Percentiles rank a stretch among this genome's conserved stretches.
These are phyloP conservation scores for Larix kaempferi DNA, from an alignment of 75 land plant species.

Conservation along the genomic window DNA sequence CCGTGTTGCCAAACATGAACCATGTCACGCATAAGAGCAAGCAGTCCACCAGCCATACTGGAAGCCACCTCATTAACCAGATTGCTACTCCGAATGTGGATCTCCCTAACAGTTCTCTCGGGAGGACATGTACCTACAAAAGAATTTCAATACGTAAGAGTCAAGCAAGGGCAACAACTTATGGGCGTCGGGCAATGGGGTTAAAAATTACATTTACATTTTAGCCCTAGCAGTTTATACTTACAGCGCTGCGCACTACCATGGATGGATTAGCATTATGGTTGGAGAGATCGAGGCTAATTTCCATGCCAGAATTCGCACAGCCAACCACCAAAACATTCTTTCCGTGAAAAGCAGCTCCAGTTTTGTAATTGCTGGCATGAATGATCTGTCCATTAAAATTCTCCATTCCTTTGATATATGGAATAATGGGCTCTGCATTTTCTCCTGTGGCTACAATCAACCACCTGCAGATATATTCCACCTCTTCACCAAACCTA, in stretches of 20 bases:
- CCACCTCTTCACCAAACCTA: background rate
- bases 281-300: slow-evolving; percentile 73
- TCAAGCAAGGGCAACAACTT: too few species aligned
- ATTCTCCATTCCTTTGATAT: slow-evolving; percentile 36
- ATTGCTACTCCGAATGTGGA: slow-evolving; percentile 64
- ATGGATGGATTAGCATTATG: slow-evolving; percentile 58
- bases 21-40: slow-evolving; percentile 41
- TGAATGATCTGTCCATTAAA: slow-evolving; percentile 61
- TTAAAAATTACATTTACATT: too few species aligned
- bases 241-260: slow-evolving; percentile 66
- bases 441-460: slow-evolving; percentile 92
- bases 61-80: slow-evolving; percentile 54
- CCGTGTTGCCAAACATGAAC: slow-evolving; percentile 42
- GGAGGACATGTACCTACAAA: slow-evolving; percentile 67
- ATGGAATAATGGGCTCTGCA: slow-evolving; percentile 62
- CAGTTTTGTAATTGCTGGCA: slow-evolving; percentile 53
- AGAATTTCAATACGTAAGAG: background rate
- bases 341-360: slow-evolving; percentile 32
- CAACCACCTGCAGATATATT: slow-evolving; percentile 46
- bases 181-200: too few species aligned
- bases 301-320: slow-evolving; percentile 91
- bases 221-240: background rate
- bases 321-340: slow-evolving; percentile 78
- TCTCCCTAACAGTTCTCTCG: slow-evolving; percentile 62
- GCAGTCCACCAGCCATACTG: slow-evolving; percentile 55